Evolutionary conservation across 768 basidiomycete species (phyloP).

Genomic region (Leucocoprinus leucothites): DNA sequence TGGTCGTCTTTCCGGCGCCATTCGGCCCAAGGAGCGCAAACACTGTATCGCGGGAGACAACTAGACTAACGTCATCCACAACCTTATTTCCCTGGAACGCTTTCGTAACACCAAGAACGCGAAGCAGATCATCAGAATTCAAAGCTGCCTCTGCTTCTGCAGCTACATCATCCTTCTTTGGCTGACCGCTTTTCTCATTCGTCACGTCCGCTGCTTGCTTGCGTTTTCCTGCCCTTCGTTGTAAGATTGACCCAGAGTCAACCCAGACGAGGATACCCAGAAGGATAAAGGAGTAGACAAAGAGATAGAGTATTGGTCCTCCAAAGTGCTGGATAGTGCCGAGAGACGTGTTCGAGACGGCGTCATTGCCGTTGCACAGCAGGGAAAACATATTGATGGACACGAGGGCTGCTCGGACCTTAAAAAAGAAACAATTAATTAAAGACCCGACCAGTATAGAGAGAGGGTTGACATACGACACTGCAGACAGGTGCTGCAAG

Average conservation of each 20-base stretch:
- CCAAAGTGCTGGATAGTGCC: conserved; percentile 61
- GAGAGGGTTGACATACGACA: conserved; percentile 41
- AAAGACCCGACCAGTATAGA: not conserved
- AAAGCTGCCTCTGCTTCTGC: conserved; percentile 49
- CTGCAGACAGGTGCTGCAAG: conserved; percentile 67
- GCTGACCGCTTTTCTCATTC: conserved; percentile 6
- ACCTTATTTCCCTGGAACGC: conserved; percentile 52
- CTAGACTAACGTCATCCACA: conserved; percentile 73
- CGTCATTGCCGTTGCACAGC: conserved; percentile 55
- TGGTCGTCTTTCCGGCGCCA: conserved; percentile 82
- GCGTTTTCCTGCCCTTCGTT: conserved; percentile 31
- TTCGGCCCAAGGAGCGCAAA: conserved; percentile 80
- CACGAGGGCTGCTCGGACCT: conserved; percentile 71
- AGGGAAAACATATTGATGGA: conserved; percentile 76
- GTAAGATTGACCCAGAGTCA: conserved; percentile 62
- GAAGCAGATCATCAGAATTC: conserved; percentile 52
- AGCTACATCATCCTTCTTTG: conserved; percentile 46
- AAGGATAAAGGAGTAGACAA: conserved; percentile 55
- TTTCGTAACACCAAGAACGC: conserved; percentile 63
- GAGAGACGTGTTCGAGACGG: conserved; percentile 43
- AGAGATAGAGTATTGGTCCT: conserved; percentile 72
- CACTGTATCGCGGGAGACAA: conserved; percentile 55
- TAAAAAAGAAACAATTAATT: not conserved
- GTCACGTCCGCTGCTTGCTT: conserved; percentile 7
- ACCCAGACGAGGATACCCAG: conserved; percentile 66